Percentiles rank a stretch among this genome's conserved stretches.
These are phyloP conservation scores for Parachaetomium inaequale DNA, from an alignment of 495 filamentous ascomycete genomes.

Conservation along the genomic window DNA sequence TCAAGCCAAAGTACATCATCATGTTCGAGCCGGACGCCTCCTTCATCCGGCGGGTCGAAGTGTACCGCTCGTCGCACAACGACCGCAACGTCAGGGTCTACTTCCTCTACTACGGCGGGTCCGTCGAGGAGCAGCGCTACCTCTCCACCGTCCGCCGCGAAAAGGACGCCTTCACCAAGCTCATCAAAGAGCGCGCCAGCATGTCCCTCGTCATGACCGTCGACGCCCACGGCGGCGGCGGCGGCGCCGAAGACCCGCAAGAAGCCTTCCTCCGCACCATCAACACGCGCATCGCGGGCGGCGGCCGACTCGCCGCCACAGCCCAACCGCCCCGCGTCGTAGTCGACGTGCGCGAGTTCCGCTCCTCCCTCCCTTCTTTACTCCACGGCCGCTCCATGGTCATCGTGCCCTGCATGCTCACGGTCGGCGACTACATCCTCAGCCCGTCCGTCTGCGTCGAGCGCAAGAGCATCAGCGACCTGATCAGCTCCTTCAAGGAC, in stretches of 20 bases:
- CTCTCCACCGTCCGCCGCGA: conserved; percentile 82
- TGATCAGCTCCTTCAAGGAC: conserved; percentile 86
- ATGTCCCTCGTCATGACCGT: conserved; percentile 82
- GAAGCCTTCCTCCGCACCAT: conserved; percentile 91
- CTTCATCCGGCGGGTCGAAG: conserved; percentile 91
- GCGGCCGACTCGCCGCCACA: conserved; percentile 82
- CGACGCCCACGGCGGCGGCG: conserved; percentile 67
- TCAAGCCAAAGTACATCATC: conserved; percentile 88
- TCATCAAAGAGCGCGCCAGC: conserved; percentile 87
- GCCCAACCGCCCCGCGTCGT: conserved; percentile 89
- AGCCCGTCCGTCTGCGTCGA: conserved; percentile 88
- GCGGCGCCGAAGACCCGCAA: conserved; percentile 74
- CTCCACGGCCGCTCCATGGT: conserved; percentile 82
- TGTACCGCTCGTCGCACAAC: conserved; percentile 90
- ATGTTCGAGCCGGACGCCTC: conserved; percentile 98
- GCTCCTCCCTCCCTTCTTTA: conserved; percentile 85
- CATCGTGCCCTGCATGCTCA: conserved; percentile 89
- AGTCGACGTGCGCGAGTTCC: conserved; percentile 93
- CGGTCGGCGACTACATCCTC: conserved; percentile 94
- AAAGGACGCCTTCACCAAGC: conserved; percentile 89
- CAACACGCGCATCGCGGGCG: conserved; percentile 94
- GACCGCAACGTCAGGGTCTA: conserved; percentile 87
- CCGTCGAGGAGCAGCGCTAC: conserved; percentile 95
- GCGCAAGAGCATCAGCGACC: conserved; percentile 85
- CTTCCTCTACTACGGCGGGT: conserved; percentile 92